phyloP scores from a whole-genome alignment of 1,284 basidiomycete species.

The Chiua sp. region DNA sequence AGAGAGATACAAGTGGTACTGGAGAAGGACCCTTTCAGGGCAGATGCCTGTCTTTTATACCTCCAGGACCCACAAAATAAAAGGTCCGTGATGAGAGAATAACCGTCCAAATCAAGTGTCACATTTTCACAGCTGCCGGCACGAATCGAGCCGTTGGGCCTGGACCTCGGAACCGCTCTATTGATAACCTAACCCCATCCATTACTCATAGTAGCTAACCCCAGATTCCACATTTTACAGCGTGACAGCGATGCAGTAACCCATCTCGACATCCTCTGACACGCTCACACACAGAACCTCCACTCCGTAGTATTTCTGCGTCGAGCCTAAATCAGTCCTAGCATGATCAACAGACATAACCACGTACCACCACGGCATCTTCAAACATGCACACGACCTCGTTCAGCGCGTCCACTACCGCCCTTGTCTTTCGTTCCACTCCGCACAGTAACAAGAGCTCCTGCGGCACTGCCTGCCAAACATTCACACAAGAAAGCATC shows the following conservation, averaged over 20 bases:
- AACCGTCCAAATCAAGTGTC: no score
- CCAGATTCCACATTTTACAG: not conserved
- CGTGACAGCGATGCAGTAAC: conserved; percentile 24
- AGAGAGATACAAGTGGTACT: not conserved
- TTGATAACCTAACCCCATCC: no score
- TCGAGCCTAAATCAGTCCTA: not conserved
- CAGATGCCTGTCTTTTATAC: not conserved
- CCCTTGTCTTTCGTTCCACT: conserved; percentile 13
- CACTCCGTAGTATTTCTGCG: conserved; percentile 3
- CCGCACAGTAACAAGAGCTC: conserved; percentile 18
- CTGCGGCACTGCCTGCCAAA: conserved; percentile 10
- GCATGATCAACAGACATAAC: not conserved
- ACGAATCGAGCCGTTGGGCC: not conserved
- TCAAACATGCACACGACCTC: conserved; percentile 7
- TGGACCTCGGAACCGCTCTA: no score
- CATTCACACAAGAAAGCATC: conserved; percentile 18
- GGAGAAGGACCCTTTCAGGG: not conserved
- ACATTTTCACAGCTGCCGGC: no score
- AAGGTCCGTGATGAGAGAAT: no score
- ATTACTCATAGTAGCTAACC: no score
- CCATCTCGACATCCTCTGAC: conserved; percentile 21
- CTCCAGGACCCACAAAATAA: no score
- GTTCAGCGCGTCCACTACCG: conserved; percentile 4
- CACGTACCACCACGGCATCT: conserved; percentile 20
- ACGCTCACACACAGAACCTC: not conserved